Base-by-base conservation (phyloP, 495 filamentous ascomycete species). In the Penicillium maclennaniae region DNA sequence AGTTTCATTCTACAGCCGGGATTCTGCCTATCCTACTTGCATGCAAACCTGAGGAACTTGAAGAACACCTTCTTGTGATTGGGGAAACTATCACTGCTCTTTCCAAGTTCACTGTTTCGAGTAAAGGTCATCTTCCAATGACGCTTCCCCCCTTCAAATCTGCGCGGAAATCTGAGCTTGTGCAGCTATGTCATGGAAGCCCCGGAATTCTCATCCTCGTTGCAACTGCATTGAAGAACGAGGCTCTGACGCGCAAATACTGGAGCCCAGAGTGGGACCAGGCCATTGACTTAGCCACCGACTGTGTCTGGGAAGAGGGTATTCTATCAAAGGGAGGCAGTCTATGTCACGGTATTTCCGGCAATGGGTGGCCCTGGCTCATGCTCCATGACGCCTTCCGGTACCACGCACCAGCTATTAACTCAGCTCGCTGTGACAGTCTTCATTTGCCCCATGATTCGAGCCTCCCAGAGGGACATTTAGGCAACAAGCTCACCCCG, bases 131-230 rank as follows among this genome's bases (percentile, higher is more conserved):
- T 51, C 63, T 79, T 2, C 73, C 75, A 3, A 70, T 69, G 53
- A 45, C 63, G 17, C 45, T 71, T 15, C 71, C 71, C 2, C 56
- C 56, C 25, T 28, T 54, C 36, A 45, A 49, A 10, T 52, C 45
- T 31, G 45, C 47, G 3, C 39, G 47, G 27, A 23, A 49, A 17
- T 68, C 70, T 14, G 68, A 61, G 26, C 60, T 76, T 20, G 69
- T 80, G 6, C 75, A 80, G 44, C 61, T 79, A 21, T 79, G 75
- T 44, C 76, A 80, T 41, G 73, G 75, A 1, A 66, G 66, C 41
- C 76, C 77, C 1, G 71, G 72, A 0, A 45, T 76, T 3, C 61
- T 78, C 7, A 49, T 71, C 7, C 61, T 78, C 6, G 45, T 78
- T 20, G 64, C 61, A 1, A 58, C 62, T 9, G 72, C 68, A 5